These are phyloP conservation scores for Picea sitchensis DNA, from an alignment of 75 land plant species.

Conservation along the genomic window DNA sequence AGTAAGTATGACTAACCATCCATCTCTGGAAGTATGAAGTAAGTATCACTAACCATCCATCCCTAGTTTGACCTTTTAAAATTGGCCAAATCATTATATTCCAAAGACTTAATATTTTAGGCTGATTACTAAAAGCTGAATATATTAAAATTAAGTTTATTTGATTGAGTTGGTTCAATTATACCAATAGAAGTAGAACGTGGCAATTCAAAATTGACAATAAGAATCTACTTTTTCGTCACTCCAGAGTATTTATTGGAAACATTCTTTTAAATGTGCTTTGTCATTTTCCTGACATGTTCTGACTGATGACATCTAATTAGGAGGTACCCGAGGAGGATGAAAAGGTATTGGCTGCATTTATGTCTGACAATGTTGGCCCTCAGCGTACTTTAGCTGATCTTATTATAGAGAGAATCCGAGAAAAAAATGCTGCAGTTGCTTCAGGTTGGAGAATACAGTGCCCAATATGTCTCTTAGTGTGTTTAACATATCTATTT, in stretches of 20 bases:
- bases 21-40: too few relatives aligned
- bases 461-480: too few relatives aligned
- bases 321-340: slow-evolving; percentile 14
- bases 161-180: background rate
- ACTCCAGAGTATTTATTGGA: too few relatives aligned
- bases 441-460: too few relatives aligned
- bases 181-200: background rate
- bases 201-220: background rate
- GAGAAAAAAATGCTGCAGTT: slow-evolving; percentile 39
- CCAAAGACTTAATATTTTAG: background rate
- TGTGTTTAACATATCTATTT: too few relatives aligned
- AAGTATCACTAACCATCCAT: background rate
- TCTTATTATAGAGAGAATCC: slow-evolving; percentile 65
- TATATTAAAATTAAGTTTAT: background rate
- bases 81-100: background rate
- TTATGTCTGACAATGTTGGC: slow-evolving; percentile 59
- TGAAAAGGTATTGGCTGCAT: slow-evolving; percentile 71
- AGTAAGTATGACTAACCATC: slow-evolving; percentile 20
- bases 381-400: slow-evolving; percentile 85
- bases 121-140: slow-evolving; percentile 2
- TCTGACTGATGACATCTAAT: background rate
- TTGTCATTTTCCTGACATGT: background rate
- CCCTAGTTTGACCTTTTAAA: background rate
- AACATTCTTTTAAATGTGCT: background rate
- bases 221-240: background rate